Base-by-base conservation (phyloP, 2,329 filamentous ascomycete genomes). In the Pseudocercospora cruenta region DNA sequence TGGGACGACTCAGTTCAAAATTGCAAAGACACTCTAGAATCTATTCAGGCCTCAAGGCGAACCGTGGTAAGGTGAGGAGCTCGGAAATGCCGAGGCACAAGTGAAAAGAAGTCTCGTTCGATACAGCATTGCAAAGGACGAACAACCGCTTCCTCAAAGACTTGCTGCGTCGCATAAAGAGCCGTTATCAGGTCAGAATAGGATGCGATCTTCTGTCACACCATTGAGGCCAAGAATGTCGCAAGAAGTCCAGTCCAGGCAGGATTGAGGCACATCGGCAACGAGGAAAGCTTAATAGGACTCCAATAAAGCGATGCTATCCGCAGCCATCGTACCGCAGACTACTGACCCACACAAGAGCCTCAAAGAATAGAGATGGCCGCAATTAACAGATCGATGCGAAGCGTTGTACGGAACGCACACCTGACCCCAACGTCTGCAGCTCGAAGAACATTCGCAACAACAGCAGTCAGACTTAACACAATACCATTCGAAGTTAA, bases 401-500 rank as follows among this genome's bases (percentile, higher is more conserved):
- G 14, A 45, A 45, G 43, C 43, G 19, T 16, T 21, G 19, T 21
- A n/a, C 14, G 16, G 19, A 45, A 21, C 14, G 43, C 43, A 5
- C 43, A 10, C 16, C 43, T 21, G n/a, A 8, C 43, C 14, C 16
- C 43, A 45, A 45, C 19, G 5, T n/a, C 1, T 45, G 22, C 53
- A 28, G 24, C 4, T n/a, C 22, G 12, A 19, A 12, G 59, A 28
- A 19, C 39, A 14, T 51, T 61, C 45, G 24, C 59, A 26, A 61
- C 22, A n/a, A 61, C 59, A 9, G n/a, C 47, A 12, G 21, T 33
- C 16, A 49, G 59, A 21, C 4, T n/a, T 2, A 14, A 53, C 22
- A 64, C 62, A 3, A 64, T 64, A 16, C 62, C 62, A 19, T 64
- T 64, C 28, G 54, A 58, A 45, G 36, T 64, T n/a, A 39, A 26